Evolutionary conservation across 2,329 filamentous ascomycete species (phyloP), one percentile per base, ranked within the genome.

Genomic region (Trichoderma breve): DNA sequence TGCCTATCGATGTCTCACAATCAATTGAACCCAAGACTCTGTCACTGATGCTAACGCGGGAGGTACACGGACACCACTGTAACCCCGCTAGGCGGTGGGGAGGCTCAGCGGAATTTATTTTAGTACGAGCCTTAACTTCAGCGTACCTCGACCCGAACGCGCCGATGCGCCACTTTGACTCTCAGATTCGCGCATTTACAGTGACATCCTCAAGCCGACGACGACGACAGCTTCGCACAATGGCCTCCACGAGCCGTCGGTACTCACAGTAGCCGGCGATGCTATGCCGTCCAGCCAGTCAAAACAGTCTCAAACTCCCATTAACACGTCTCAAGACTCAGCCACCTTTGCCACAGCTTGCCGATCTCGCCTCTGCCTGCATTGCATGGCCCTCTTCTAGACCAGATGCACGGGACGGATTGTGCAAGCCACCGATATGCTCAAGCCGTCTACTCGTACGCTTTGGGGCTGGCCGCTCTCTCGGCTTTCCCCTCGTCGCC

Each of bases 401-500:
- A 26, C 26, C 61, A 18, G 21, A 26, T 57, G 32, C 64, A 67
- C 26, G 64, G 47, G 47, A 39, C 32, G 12, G 11, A 3, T 34
- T 34, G 34, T 26, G 6, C 53, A 61, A 34, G 36, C 65, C 21
- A 30, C 36, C 34, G 73, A 4, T 32, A 81, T 83, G 80, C 77
- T 76, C 21, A 77, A 76, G 73, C 76, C 76, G 72, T 74, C 76
- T 53, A 18, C 36, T 43, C 36, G 36, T 43, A 72, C 75, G 21
- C 58, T 88, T 55, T 84, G 86, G 66, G 86, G 86, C 66, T 82
- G 84, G 66, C 83, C 84, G 18, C 76, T 89, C 74, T 84, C 85
- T 72, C 85, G 85, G 68, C 80, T 90, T 72, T 81, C 83, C 58
- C 82, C 87, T 26, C 86, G 87, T 61, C 87, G 86, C 70, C 80